Base-by-base conservation (phyloP, 1,284 basidiomycete genomes). In the Sporisorium exsertum region DNA sequence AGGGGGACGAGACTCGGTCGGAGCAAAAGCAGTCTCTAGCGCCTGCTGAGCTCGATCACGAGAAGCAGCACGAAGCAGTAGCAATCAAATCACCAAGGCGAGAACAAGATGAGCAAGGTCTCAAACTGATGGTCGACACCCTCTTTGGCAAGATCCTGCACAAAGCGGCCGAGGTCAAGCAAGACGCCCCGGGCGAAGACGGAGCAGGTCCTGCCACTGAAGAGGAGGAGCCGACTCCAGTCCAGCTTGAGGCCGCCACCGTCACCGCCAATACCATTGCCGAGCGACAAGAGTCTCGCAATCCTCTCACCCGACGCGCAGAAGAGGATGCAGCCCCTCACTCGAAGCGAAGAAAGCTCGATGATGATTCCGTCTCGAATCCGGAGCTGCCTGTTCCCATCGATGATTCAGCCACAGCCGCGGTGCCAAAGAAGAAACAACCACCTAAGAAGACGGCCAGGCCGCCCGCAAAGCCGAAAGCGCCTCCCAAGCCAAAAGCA, bases 321-420 rank as follows among this genome's bases (percentile, higher is more conserved):
- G 67, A 64, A n/a, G 45, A 59, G 2, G 52, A 51, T 6, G 42
- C 16, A n/a, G 27, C 33, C 40, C 3, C 29, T 2, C 15, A 40
- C 10, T 26, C 57, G 15, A 70, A 70, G 52, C 51, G 61, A 9
- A 52, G 40, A 9, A 70, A 50, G 32, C 24, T 64, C 15, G 43
- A 59, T 4, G 62, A 57, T 3, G 58, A 57, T 5, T n/a, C 24
- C 20, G 33, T 27, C n/a, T 27, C 24, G 1, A 37, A 20, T 32
- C 18, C 53, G 12, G 53, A 45, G 40, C 37, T 8, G 3, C 32
- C 64, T 22, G 20, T 2, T 26, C 26, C 20, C 10, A 20, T 27
- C 40, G 20, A 20, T 45, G 26, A 26, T 0, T 29, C 10, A 24
- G n/a, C 9, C 32, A 18, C 27, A 5, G 26, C 20, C 2, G 2